Evolutionary conservation across 2,329 filamentous ascomycete genomes (phyloP).

Genomic region (Pseudogymnoascus sp.): DNA sequence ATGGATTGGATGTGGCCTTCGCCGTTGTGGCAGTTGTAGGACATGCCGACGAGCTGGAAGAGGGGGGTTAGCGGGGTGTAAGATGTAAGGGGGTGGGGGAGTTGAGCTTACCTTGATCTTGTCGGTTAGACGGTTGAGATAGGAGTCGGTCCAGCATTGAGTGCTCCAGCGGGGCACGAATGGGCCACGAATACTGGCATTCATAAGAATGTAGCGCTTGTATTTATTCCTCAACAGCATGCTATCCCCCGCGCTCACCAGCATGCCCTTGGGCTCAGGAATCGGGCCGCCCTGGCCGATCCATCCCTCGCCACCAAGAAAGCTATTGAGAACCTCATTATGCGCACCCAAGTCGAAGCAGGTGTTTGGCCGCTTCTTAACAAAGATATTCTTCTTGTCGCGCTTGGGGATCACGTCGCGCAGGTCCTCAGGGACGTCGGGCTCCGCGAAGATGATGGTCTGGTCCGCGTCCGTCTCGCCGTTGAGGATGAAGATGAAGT

Average conservation of each 20-base stretch:
- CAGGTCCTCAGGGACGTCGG: background rate
- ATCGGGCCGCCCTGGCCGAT: background rate
- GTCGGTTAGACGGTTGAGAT: conserved; percentile 1
- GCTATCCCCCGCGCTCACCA: background rate
- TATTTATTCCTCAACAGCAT: conserved; percentile 1
- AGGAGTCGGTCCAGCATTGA: conserved; percentile 4
- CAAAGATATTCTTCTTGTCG: conserved; percentile 2
- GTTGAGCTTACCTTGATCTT: background rate
- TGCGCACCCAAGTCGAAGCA: conserved; percentile 7
- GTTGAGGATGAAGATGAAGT: conserved; percentile 11
- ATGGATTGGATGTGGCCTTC: conserved; percentile 7
- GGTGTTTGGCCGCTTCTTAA: conserved; percentile 5
- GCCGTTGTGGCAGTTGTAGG: conserved; percentile 8
- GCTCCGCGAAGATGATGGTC: background rate
- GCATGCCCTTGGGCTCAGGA: background rate
- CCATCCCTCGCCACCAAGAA: conserved; percentile 1
- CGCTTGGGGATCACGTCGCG: background rate
- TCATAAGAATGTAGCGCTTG: conserved; percentile 10
- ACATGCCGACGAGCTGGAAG: background rate
- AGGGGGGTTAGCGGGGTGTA: background rate
- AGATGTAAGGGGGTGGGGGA: background rate
- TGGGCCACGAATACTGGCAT: conserved; percentile 9
- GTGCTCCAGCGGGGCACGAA: conserved; percentile 8
- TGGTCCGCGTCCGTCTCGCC: background rate
- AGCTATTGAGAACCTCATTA: background rate